phyloP scores from a whole-genome alignment of 2,329 filamentous ascomycete species.

The Clarireedia paspali region DNA sequence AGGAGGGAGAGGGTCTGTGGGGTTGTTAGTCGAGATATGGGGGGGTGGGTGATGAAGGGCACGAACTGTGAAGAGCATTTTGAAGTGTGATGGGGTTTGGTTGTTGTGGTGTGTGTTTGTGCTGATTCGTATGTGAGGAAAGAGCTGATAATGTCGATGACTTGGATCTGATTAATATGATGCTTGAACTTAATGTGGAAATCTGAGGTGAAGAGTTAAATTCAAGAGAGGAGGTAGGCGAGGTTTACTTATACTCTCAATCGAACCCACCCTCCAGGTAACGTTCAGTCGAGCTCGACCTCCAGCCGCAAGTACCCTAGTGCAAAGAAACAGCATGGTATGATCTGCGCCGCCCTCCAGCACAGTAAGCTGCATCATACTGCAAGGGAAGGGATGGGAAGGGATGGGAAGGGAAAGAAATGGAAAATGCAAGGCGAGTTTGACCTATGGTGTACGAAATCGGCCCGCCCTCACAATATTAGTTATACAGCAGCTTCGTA shows the following conservation, averaged over 20 bases:
- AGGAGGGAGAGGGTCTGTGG: background rate
- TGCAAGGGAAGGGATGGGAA: too few species aligned
- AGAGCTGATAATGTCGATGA: background rate
- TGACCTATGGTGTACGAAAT: background rate
- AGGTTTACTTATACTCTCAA: background rate
- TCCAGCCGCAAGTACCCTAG: background rate
- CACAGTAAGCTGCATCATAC: slow-evolving; percentile 4
- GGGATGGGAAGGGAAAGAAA: too few species aligned
- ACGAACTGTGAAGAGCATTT: slow-evolving; percentile 6
- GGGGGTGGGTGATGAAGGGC: too few species aligned
- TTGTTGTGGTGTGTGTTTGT: background rate
- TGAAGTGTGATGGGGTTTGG: background rate
- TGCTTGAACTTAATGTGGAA: background rate
- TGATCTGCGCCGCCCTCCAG: background rate
- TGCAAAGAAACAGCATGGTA: background rate
- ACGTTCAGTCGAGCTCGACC: background rate
- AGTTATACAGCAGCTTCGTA: background rate
- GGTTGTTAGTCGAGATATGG: background rate
- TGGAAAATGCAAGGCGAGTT: background rate
- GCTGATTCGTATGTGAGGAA: background rate
- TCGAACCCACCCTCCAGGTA: background rate
- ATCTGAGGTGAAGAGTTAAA: background rate
- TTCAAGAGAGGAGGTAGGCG: background rate
- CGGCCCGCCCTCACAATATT: background rate
- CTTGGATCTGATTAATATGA: background rate